phyloP scores from a whole-genome alignment of 2,329 filamentous ascomycete species.

The Fulvia fulva region DNA sequence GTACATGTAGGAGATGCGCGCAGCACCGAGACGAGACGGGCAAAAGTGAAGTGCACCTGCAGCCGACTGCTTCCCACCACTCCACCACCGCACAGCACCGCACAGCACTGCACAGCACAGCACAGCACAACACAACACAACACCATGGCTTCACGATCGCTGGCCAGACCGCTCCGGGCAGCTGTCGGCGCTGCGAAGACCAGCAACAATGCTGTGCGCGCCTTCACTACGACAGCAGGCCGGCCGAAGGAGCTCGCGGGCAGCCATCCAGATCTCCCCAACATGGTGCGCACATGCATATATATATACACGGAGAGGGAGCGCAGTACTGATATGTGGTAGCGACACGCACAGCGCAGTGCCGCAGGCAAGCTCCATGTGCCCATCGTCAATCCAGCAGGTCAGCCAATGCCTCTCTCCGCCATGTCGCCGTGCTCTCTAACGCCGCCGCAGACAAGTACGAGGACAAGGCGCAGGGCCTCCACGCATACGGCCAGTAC shows the following conservation, averaged over 20 bases:
- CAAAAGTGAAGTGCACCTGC: neutral
- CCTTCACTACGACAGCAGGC: constrained; percentile 41
- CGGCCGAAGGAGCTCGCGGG: constrained; percentile 44
- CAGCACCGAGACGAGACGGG: neutral
- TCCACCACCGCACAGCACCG: no score
- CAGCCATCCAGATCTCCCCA: constrained; percentile 41
- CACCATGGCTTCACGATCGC: constrained; percentile 16
- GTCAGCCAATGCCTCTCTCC: constrained; percentile 10
- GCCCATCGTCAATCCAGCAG: constrained; percentile 78
- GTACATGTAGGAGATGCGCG: no score
- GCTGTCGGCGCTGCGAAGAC: constrained; percentile 9
- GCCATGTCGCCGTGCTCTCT: neutral
- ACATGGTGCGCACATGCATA: constrained; percentile 33
- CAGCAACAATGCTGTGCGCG: constrained; percentile 31
- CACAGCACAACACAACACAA: neutral
- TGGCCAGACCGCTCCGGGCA: constrained; percentile 12
- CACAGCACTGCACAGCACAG: no score
- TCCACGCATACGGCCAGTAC: constrained; percentile 95
- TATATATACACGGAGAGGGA: neutral
- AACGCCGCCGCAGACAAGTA: constrained; percentile 66
- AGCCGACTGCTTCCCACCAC: neutral
- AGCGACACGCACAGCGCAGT: constrained; percentile 37
- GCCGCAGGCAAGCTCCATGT: constrained; percentile 59
- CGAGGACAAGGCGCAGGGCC: constrained; percentile 74
- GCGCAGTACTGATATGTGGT: neutral